These are phyloP conservation scores for Micractinium conductrix DNA, from an alignment of 139 green algal species.

Conservation along the genomic window DNA sequence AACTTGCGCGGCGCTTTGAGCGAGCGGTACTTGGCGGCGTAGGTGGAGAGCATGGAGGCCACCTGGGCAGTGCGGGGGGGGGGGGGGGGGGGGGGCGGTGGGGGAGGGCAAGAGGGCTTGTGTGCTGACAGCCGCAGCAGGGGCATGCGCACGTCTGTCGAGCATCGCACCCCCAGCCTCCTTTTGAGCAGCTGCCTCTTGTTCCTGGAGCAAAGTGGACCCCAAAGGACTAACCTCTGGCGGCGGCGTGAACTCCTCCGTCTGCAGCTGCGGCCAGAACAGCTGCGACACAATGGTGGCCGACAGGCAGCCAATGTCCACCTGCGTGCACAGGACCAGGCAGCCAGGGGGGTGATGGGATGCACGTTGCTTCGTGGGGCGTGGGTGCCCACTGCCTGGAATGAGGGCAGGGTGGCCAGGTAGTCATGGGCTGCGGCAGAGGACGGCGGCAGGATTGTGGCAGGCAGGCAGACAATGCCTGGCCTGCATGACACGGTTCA, in stretches of 20 bases:
- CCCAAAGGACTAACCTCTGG: slow-evolving; percentile 34
- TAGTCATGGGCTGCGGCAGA: no score
- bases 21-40: slow-evolving; percentile 66
- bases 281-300: slow-evolving; percentile 84
- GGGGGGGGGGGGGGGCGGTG: neutral
- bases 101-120: no score
- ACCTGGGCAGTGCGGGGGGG: slow-evolving; percentile 7
- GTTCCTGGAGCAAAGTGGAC: no score
- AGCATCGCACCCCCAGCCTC: neutral
- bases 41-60: slow-evolving; percentile 41
- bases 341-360: no score
- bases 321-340: neutral
- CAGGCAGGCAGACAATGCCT: no score
- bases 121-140: no score
- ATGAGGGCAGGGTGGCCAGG: no score
- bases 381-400: no score
- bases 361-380: no score
- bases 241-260: slow-evolving; percentile 66
- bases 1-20: slow-evolving; percentile 93
- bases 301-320: slow-evolving; percentile 44
- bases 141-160: neutral
- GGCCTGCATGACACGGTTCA: no score
- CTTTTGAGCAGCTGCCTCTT: no score
- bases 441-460: no score
- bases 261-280: slow-evolving; percentile 84